phyloP scores from a whole-genome alignment of 768 basidiomycete genomes.

The Calocybe indica region DNA sequence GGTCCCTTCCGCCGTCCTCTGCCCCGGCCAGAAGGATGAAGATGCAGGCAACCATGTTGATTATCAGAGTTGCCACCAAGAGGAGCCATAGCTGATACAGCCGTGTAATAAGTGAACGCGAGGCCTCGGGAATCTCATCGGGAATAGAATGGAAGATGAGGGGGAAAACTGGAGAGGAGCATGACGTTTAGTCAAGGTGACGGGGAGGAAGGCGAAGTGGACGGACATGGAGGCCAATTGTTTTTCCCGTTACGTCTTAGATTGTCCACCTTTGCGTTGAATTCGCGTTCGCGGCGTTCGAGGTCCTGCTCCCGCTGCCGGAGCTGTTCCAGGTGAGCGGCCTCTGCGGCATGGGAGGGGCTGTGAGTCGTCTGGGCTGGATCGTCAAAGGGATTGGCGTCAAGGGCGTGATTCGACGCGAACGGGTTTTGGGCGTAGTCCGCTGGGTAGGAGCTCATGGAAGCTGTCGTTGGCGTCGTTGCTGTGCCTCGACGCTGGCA shows the following conservation, averaged over 20 bases:
- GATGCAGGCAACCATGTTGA: constrained; percentile 91
- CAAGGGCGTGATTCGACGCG: constrained; percentile 78
- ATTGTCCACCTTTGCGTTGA: constrained; percentile 61
- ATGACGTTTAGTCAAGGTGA: constrained; percentile 11
- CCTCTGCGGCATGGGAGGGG: constrained; percentile 24
- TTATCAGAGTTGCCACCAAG: constrained; percentile 69
- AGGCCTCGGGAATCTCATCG: constrained; percentile 83
- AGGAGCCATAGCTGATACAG: constrained; percentile 95
- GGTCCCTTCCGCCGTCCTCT: constrained; percentile 68
- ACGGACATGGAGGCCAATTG: constrained; percentile 91
- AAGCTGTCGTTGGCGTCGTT: constrained; percentile 1
- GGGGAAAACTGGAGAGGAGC: constrained; percentile 66
- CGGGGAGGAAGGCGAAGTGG: constrained; percentile 6
- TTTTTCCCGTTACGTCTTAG: constrained; percentile 74
- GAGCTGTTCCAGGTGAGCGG: constrained; percentile 55
- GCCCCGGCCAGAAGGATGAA: constrained; percentile 76
- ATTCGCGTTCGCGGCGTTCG: constrained; percentile 70
- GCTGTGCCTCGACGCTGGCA: background rate
- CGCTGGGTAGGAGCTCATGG: constrained; percentile 19
- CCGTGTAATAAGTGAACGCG: constrained; percentile 73
- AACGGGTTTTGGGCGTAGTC: constrained; percentile 69
- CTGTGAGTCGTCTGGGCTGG: constrained; percentile 39
- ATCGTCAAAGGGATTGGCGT: constrained; percentile 89
- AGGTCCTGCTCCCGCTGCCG: constrained; percentile 78
- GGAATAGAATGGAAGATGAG: constrained; percentile 91